A percentile compares a stretch with the other conserved stretches of the same genome.
phyloP scores from a whole-genome alignment of 1,139 yeast species.

The Torulaspora globosa region DNA sequence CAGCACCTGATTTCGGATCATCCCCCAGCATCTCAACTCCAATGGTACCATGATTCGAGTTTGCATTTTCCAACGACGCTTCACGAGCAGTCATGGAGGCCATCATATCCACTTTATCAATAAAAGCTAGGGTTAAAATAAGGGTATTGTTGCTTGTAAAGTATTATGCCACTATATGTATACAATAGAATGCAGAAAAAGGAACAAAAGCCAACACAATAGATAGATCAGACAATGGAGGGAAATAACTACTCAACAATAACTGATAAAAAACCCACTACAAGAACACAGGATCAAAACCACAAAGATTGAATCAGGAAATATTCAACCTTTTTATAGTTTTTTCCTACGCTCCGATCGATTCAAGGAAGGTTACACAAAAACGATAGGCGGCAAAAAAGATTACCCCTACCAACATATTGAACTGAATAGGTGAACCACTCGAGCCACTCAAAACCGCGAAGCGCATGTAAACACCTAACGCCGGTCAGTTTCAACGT shows the following conservation, averaged over 20 bases:
- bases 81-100: constrained; percentile 8
- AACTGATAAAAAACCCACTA: background rate
- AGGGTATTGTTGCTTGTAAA: too few species aligned
- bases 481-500: too few species aligned
- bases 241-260: background rate
- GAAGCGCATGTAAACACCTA: too few species aligned
- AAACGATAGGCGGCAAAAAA: constrained; percentile 5
- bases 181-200: too few species aligned
- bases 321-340: constrained; percentile 3
- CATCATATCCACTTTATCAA: constrained; percentile 3
- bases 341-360: background rate
- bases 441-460: background rate
- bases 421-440: background rate
- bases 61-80: constrained; percentile 17
- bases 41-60: constrained; percentile 5
- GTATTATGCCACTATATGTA: too few species aligned
- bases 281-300: background rate
- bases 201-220: background rate
- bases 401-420: background rate
- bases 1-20: constrained; percentile 14
- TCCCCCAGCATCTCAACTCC: constrained; percentile 3
- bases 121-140: too few species aligned
- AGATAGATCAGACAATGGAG: too few species aligned
- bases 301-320: background rate
- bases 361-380: background rate